These are phyloP conservation scores for Geotrichum australiense DNA, from an alignment of 1,139 yeast genomes.

Conservation along the genomic window DNA sequence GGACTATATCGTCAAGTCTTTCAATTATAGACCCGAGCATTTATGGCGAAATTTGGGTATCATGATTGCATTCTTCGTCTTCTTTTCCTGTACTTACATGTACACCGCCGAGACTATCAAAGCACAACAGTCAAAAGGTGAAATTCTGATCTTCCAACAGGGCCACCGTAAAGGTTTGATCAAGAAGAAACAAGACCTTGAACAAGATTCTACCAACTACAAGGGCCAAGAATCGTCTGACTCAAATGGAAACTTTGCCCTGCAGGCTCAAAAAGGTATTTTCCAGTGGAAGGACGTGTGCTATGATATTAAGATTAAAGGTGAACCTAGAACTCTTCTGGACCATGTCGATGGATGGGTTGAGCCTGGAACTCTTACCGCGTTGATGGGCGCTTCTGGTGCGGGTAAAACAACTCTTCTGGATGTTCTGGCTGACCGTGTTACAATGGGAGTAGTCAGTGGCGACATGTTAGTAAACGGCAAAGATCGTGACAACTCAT, in stretches of 20 bases:
- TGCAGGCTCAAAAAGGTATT: slow-evolving; percentile 35
- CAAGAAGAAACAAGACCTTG: slow-evolving; percentile 21
- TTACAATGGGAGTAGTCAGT: slow-evolving; percentile 69
- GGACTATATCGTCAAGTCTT: slow-evolving; percentile 41
- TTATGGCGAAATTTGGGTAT: slow-evolving; percentile 80
- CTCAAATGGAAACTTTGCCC: slow-evolving; percentile 37
- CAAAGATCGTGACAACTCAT: slow-evolving; percentile 56
- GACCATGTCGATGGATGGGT: slow-evolving; percentile 77
- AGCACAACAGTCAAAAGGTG: slow-evolving; percentile 76
- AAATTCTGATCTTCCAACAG: slow-evolving; percentile 53
- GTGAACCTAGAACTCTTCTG: slow-evolving; percentile 48
- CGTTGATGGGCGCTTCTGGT: slow-evolving; percentile 83
- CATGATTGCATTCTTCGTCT: slow-evolving; percentile 43
- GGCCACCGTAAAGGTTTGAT: slow-evolving; percentile 31
- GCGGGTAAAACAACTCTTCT: slow-evolving; percentile 77
- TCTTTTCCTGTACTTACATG: slow-evolving; percentile 50
- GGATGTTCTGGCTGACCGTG: slow-evolving; percentile 71
- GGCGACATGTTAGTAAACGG: slow-evolving; percentile 76
- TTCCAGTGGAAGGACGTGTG: slow-evolving; percentile 79
- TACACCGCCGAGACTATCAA: slow-evolving; percentile 52
- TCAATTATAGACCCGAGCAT: slow-evolving; percentile 45
- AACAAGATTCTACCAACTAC: slow-evolving; percentile 27
- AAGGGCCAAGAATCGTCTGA: slow-evolving; percentile 12
- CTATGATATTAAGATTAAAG: slow-evolving; percentile 62
- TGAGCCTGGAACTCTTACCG: slow-evolving; percentile 67